These are phyloP conservation scores for Astragalus glycyphyllos DNA, from an alignment of 306 rosid species.

Conservation along the genomic window DNA sequence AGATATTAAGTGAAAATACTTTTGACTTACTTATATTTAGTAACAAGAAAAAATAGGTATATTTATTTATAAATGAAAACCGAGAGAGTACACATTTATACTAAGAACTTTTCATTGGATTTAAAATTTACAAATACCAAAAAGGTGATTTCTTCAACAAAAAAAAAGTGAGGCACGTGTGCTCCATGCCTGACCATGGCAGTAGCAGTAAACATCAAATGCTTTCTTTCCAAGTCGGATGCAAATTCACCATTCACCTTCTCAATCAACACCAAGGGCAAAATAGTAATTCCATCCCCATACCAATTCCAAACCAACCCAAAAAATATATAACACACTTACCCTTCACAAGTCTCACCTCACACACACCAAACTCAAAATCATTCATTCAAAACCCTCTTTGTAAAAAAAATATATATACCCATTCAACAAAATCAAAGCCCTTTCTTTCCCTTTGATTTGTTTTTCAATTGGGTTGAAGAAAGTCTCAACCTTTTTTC, in stretches of 20 bases:
- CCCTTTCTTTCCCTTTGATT: no score
- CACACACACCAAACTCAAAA: conserved; percentile 35
- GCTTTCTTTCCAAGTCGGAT: background rate
- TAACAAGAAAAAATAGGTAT: no score
- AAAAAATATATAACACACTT: conserved; percentile 19
- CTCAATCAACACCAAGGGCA: conserved; percentile 39
- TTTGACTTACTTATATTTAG: no score
- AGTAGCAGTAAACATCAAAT: conserved; percentile 11
- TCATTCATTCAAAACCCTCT: conserved; percentile 29
- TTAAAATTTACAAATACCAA: background rate
- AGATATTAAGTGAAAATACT: no score
- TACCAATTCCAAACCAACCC: background rate
- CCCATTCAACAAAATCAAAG: background rate
- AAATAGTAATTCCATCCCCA: conserved; percentile 24
- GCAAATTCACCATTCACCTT: background rate
- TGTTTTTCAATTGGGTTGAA: conserved; percentile 26
- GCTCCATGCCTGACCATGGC: background rate
- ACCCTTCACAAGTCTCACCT: background rate
- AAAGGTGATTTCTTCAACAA: no score
- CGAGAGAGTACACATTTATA: no score
- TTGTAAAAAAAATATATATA: background rate
- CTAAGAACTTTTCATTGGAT: no score
- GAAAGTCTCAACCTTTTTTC: conserved; percentile 27
- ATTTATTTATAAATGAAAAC: no score
- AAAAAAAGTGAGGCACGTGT: conserved; percentile 26